A percentile compares a stretch with the other conserved stretches of the same genome.
phyloP scores from a whole-genome alignment of 176 grass and related monocot genomes.

The Triticum monococcum region DNA sequence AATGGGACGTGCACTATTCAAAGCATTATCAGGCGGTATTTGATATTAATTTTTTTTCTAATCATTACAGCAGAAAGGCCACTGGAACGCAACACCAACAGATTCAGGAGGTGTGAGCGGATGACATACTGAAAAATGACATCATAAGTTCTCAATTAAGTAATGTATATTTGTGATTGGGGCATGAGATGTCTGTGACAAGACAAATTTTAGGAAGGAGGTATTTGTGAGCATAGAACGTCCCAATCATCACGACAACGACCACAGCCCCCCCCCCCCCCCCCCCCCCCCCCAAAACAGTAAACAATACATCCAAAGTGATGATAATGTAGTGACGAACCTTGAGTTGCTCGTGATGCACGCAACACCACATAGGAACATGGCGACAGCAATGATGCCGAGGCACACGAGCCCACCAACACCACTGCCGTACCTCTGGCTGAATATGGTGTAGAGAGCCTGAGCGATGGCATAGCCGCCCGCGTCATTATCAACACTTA shows the following conservation, averaged over 20 bases:
- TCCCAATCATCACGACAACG: too few relatives aligned
- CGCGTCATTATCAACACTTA: conserved; percentile 51
- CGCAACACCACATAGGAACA: conserved; percentile 52
- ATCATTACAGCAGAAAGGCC: not conserved
- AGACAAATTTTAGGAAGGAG: too few relatives aligned
- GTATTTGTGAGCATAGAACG: too few relatives aligned
- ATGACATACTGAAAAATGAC: not conserved
- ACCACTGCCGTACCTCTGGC: conserved; percentile 44
- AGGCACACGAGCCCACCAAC: conserved; percentile 54
- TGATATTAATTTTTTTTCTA: not conserved
- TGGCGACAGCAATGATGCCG: conserved; percentile 43
- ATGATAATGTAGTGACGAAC: not conserved
- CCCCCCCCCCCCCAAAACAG: too few relatives aligned
- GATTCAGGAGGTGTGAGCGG: not conserved
- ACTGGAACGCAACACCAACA: not conserved
- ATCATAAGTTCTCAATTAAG: not conserved
- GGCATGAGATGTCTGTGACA: too few relatives aligned
- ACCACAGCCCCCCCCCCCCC: too few relatives aligned
- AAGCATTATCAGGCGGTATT: not conserved
- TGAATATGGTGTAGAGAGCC: conserved; percentile 48
- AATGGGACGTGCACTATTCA: too few relatives aligned
- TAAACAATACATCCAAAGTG: not conserved
- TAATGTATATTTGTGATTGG: too few relatives aligned
- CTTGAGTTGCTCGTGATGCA: conserved; percentile 50
- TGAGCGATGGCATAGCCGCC: conserved; percentile 75